Base-by-base conservation (phyloP, 768 basidiomycete species). In the Arthromyces matolae region DNA sequence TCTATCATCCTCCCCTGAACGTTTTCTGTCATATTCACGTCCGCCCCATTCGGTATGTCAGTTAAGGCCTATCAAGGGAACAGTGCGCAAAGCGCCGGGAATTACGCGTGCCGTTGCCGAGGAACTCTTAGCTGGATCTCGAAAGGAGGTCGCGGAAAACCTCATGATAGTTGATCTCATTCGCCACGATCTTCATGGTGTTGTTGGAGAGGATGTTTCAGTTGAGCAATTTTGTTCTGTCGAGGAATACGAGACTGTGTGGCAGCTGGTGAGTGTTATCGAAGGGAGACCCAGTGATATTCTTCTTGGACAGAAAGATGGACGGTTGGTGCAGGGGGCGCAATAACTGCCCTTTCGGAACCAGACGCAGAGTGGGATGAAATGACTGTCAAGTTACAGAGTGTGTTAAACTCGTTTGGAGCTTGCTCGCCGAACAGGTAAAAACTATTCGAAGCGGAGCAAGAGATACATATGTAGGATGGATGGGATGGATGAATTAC, bases 141-240 rank as follows among this genome's bases (percentile, higher is more conserved):
- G 70, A 34, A 98, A 98, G 64, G 94, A 98, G 65, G 82, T 94
- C 2, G 94, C 93, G 0, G 94, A 97, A 71, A 98, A 98, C 62
- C 67, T 98, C 47, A 97, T 98, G 94, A 96, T 98, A 53, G 94
- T 96, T 20, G 94, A 97, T 63, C 80, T 98, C 39, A 95, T 95
- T 58, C 81, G 93, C 27, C 89, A 96, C 55, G 94, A 98, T 67
- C 71, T 98, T 27, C 83, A 94, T 55, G 81, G 81, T 24, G 84
- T 86, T 45, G 78, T 95, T 16, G 90, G 89, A 1, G 84, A 89
- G 31, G 76, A 86, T 45, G 93, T 98, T 7, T 63, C 76, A 10
- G 91, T 95, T 5, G 84, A 79, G 47, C 84, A 92, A 53, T 88
- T 97, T 58, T 96, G 94, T 63, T 67, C 68, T 1, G 82, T 96